A percentile compares a stretch with the other conserved stretches of the same genome.
These are phyloP conservation scores for Phytophthora pisi DNA, from an alignment of 352 stramenopile species.

Conservation along the genomic window DNA sequence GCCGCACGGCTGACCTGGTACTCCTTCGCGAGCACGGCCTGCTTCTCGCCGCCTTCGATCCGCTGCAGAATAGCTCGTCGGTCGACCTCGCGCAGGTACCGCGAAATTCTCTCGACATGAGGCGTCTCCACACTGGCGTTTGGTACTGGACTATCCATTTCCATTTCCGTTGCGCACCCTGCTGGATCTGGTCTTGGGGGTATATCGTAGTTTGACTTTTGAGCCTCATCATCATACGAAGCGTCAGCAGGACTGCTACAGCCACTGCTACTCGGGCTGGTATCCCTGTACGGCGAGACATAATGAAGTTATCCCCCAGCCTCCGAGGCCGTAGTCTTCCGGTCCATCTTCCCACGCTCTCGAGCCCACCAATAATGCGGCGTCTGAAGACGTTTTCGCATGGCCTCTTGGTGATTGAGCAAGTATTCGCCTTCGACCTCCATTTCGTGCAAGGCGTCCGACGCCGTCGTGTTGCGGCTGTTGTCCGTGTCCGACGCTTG, in stretches of 20 bases:
- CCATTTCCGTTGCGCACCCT: too few species aligned
- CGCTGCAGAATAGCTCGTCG: slow-evolving; percentile 56
- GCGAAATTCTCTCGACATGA: slow-evolving; percentile 39
- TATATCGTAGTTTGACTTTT: too few species aligned
- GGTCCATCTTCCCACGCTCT: not conserved
- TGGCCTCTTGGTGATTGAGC: slow-evolving; percentile 1
- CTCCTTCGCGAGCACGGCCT: slow-evolving; percentile 66
- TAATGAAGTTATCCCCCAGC: not conserved
- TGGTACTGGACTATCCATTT: too few species aligned
- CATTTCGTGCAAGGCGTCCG: not conserved
- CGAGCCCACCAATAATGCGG: not conserved
- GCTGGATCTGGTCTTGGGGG: too few species aligned
- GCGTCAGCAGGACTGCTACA: not conserved
- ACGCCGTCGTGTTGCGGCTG: not conserved
- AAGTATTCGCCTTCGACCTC: slow-evolving; percentile 4
- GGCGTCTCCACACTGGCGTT: not conserved
- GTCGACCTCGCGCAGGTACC: slow-evolving; percentile 71
- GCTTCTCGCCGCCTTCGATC: slow-evolving; percentile 62
- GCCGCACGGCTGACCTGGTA: slow-evolving; percentile 63
- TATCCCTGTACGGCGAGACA: not conserved
- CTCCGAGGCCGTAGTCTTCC: not conserved
- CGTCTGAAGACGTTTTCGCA: not conserved
- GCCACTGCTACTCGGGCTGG: not conserved
- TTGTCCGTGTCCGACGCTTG: not conserved
- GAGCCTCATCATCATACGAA: too few species aligned